Evolutionary conservation across 2,329 filamentous ascomycete species (phyloP), one percentile per base, ranked within the genome.

Genomic region (Penicillium hesseltinei): DNA sequence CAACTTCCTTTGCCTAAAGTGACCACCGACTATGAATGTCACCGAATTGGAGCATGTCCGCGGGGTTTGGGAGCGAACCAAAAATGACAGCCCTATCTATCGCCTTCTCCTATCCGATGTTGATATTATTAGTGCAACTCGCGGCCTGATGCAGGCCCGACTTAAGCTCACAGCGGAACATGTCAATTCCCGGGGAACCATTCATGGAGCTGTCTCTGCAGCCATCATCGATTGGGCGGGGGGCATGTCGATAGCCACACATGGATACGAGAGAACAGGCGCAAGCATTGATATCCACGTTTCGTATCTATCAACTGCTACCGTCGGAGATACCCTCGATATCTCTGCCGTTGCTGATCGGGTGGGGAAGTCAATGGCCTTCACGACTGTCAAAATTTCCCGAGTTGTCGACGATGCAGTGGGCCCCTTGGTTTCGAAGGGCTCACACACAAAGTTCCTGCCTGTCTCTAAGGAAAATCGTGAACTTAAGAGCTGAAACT

Each of bases 391-490:
- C 50, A 54, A 38, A 35, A 49, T 57, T 3, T 54, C 51, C 7
- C 38, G 40, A 27, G 38, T 54, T 10, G 31, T 57, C 11, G 55
- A 57, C 11, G 45, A 40, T 47, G 43, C 53, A 53, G 35, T 53
- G 9, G 54, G 54, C 27, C 49, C 54, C 11, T 46, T 57, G 43
- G 54, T 57, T 17, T 46, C 54, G 13, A 57, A 35, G 43, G 54
- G 54, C 15, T 57, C 54, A 3, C 54, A 57, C 42, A 57, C 54
- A 4, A 57, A 57, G n/a, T 57, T 57, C 43, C 36, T 57, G n/a
- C 54, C 54, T 35, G 49, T 57, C 21, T 53, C 54, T 8, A 57
- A 53, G n/a, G 54, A 57, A n/a, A 50, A 55, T 15, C 52, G 52
- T 21, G 42, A 39, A 10, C 10, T 17, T 9, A 49, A 17, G 33